Conservation (phyloP, 2,329 filamentous ascomycete genomes). For the Berkeleyomyces basicola region DNA sequence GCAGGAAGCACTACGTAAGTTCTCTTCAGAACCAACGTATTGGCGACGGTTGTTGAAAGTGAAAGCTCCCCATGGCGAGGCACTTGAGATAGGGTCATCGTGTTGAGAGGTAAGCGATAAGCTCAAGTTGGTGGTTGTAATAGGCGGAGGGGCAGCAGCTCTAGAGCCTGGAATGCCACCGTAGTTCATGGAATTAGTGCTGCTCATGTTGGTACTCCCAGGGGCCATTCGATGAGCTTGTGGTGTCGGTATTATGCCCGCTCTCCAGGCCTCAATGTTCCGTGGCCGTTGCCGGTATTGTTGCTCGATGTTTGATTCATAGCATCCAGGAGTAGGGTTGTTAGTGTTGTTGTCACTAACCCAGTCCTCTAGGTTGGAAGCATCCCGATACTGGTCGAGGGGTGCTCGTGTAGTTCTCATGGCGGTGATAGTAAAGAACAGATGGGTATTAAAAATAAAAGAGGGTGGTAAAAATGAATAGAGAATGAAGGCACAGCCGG, state of each 20-base stretch:
- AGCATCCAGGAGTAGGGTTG: not conserved
- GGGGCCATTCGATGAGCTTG: not conserved
- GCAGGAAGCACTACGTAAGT: not conserved
- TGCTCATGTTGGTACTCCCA: not conserved
- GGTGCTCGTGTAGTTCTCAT: conserved; percentile 5
- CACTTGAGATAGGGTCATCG: not conserved
- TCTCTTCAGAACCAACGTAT: not conserved
- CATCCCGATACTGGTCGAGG: conserved; percentile 1
- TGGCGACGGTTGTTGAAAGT: conserved; percentile 4
- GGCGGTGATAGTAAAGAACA: not conserved
- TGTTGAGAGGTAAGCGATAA: not conserved
- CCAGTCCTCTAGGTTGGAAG: conserved; percentile 1
- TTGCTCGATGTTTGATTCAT: conserved; percentile 8
- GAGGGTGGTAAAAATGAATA: not conserved
- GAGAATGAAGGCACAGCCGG: not conserved
- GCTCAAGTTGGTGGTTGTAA: not conserved
- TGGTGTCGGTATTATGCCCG: not conserved
- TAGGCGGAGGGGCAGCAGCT: not conserved
- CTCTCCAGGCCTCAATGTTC: conserved; percentile 7
- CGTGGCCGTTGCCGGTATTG: conserved; percentile 3
- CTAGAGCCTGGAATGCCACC: not conserved
- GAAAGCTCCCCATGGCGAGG: conserved; percentile 6
- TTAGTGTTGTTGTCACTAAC: not conserved
- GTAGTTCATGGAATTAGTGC: not conserved
- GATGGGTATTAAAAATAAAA: not conserved